These are phyloP conservation scores for Wallacemonas collosoma DNA, from an alignment of 208 protist species.

Conservation along the genomic window DNA sequence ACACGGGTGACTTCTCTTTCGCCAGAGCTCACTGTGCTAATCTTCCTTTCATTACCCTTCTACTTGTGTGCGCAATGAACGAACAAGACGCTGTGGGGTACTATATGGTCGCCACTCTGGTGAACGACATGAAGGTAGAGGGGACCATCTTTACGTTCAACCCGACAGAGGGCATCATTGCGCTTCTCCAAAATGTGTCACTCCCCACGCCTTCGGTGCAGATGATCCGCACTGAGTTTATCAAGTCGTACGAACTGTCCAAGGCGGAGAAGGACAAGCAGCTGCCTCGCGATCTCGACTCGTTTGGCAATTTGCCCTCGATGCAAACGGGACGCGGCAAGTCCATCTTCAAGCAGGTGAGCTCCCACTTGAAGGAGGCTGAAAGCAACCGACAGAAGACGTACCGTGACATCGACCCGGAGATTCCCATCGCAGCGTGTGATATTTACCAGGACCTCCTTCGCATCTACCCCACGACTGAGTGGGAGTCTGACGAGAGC, in stretches of 20 bases:
- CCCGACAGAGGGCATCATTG: conserved; percentile 66
- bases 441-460: conserved; percentile 66
- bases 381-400: conserved; percentile 39
- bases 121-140: conserved; percentile 59
- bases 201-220: conserved; percentile 56
- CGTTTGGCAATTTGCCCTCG: conserved; percentile 64
- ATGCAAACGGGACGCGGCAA: conserved; percentile 85
- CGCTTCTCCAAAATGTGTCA: conserved; percentile 54
- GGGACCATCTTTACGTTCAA: conserved; percentile 89
- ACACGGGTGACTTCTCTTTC: too few relatives aligned
- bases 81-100: conserved; percentile 74
- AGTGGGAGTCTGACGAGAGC: conserved; percentile 74
- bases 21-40: too few relatives aligned
- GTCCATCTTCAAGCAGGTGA: conserved; percentile 84
- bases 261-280: conserved; percentile 37
- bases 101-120: conserved; percentile 58
- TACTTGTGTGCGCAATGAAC: conserved; percentile 28
- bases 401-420: conserved; percentile 43
- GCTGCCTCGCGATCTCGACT: conserved; percentile 62
- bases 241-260: conserved; percentile 67
- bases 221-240: conserved; percentile 74
- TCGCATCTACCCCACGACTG: conserved; percentile 77
- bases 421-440: conserved; percentile 71
- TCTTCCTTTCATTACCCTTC: conserved; percentile 33
- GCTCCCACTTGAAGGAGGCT: conserved; percentile 65